These are phyloP conservation scores for Hymenoscyphus infarciens DNA, from an alignment of 2,329 filamentous ascomycete genomes.

Conservation along the genomic window DNA sequence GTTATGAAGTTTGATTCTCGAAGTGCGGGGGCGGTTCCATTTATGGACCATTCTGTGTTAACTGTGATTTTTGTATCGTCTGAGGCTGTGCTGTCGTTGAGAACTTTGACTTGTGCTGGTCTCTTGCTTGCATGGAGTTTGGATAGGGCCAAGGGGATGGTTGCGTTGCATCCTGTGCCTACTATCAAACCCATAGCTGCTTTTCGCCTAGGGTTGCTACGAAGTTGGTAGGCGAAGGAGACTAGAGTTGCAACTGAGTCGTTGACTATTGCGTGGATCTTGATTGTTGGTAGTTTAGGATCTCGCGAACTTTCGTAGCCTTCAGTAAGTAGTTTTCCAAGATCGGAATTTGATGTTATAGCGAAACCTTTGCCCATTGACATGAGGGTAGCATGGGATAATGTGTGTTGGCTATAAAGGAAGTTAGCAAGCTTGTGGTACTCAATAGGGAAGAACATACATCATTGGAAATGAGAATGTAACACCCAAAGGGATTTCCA, in stretches of 20 bases:
- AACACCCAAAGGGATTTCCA: slow-evolving; percentile 59
- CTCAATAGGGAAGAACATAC: slow-evolving; percentile 20
- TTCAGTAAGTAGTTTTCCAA: slow-evolving; percentile 54
- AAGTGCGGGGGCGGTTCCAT: slow-evolving; percentile 67
- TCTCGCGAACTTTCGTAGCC: slow-evolving; percentile 53
- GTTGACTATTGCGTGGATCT: slow-evolving; percentile 74
- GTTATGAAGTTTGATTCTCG: slow-evolving; percentile 61
- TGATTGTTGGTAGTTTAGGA: slow-evolving; percentile 57
- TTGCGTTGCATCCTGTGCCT: slow-evolving; percentile 78
- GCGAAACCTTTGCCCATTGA: slow-evolving; percentile 70
- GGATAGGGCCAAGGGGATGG: slow-evolving; percentile 64
- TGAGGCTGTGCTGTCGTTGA: slow-evolving; percentile 43
- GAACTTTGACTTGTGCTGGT: slow-evolving; percentile 46
- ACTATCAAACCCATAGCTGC: slow-evolving; percentile 79
- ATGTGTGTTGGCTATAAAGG: slow-evolving; percentile 46
- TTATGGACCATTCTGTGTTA: slow-evolving; percentile 83
- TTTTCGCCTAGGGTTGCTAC: slow-evolving; percentile 56
- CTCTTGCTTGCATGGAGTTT: slow-evolving; percentile 62
- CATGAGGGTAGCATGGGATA: slow-evolving; percentile 61
- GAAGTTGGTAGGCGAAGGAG: slow-evolving; percentile 70
- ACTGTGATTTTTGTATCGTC: slow-evolving; percentile 66
- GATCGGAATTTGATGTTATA: slow-evolving; percentile 56
- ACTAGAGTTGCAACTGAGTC: slow-evolving; percentile 77
- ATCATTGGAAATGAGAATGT: slow-evolving; percentile 70
- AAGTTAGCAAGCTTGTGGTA: slow-evolving; percentile 11